These are phyloP conservation scores for Suaeda aralocaspica DNA, from an alignment of 148 eudicot genomes.

Conservation along the genomic window DNA sequence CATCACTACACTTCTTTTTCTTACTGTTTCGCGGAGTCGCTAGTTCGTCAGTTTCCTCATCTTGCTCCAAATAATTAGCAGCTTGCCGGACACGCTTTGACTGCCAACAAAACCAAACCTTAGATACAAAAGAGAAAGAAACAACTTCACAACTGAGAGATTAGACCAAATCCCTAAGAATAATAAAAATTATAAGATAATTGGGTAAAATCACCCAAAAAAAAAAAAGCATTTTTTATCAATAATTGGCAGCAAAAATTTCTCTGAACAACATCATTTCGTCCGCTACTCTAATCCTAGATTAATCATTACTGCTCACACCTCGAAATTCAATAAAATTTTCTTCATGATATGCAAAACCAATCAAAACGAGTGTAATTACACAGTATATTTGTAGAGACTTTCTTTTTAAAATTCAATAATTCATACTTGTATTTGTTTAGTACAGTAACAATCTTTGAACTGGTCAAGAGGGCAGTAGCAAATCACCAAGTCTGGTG, in stretches of 20 bases:
- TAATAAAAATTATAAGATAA: too few species aligned
- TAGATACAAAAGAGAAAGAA: not conserved
- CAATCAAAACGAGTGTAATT: not conserved
- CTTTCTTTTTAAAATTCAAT: not conserved
- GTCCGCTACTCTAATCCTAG: not conserved
- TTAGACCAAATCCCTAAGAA: not conserved
- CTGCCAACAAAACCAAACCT: conserved; percentile 31
- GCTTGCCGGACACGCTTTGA: conserved; percentile 62
- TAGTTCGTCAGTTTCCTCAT: conserved; percentile 33
- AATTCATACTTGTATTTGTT: too few species aligned
- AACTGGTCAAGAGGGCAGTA: not conserved
- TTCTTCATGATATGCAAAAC: not conserved
- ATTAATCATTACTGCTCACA: not conserved
- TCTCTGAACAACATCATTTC: too few species aligned
- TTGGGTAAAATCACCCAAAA: too few species aligned
- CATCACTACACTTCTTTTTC: conserved; percentile 8
- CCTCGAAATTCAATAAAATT: not conserved
- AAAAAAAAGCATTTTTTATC: too few species aligned
- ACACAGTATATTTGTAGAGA: too few species aligned
- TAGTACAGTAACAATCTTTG: too few species aligned
- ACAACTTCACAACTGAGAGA: not conserved
- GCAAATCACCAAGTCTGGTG: not conserved
- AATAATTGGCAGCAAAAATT: too few species aligned
- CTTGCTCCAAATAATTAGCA: conserved; percentile 50
- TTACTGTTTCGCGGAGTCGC: conserved; percentile 13